Conservation (phyloP, 2,329 filamentous ascomycete genomes). For the Elsinoe perseae region DNA sequence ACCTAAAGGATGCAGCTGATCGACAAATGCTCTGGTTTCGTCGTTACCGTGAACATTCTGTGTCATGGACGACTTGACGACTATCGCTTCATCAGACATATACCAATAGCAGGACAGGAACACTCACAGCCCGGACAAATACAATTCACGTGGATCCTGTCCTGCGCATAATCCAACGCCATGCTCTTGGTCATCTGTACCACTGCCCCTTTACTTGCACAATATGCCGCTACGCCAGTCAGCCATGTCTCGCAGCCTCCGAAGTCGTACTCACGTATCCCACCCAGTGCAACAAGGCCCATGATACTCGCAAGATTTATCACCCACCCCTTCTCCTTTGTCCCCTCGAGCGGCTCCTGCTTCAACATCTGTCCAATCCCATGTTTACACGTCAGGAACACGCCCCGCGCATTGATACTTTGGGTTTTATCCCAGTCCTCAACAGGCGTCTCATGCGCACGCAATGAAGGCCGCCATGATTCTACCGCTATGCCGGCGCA, state of each 20-base stretch:
- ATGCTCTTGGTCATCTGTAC: conserved; percentile 40
- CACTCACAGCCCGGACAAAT: conserved; percentile 37
- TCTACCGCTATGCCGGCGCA: conserved; percentile 33
- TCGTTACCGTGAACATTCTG: conserved; percentile 31
- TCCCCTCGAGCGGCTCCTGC: conserved; percentile 27
- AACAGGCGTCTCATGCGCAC: conserved; percentile 29
- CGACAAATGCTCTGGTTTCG: conserved; percentile 23
- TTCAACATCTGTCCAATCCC: conserved; percentile 32
- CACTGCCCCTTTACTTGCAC: conserved; percentile 42
- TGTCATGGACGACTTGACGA: conserved; percentile 33
- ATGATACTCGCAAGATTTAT: conserved; percentile 33
- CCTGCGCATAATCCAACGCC: conserved; percentile 38
- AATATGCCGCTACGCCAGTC: conserved; percentile 33
- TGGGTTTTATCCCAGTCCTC: conserved; percentile 32
- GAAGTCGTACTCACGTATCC: conserved; percentile 23
- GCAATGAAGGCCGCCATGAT: conserved; percentile 23
- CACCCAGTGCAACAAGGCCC: conserved; percentile 28
- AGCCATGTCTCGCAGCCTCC: background rate
- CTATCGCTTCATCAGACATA: conserved; percentile 20
- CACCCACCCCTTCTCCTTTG: conserved; percentile 32
- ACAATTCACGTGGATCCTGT: conserved; percentile 37
- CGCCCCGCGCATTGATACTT: conserved; percentile 32
- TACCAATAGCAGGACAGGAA: background rate
- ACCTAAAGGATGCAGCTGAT: conserved; percentile 30
- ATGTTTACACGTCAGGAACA: conserved; percentile 36